Evolutionary conservation across 2,329 filamentous ascomycete species (phyloP).

Genomic region (Dactylellina haptotyla): DNA sequence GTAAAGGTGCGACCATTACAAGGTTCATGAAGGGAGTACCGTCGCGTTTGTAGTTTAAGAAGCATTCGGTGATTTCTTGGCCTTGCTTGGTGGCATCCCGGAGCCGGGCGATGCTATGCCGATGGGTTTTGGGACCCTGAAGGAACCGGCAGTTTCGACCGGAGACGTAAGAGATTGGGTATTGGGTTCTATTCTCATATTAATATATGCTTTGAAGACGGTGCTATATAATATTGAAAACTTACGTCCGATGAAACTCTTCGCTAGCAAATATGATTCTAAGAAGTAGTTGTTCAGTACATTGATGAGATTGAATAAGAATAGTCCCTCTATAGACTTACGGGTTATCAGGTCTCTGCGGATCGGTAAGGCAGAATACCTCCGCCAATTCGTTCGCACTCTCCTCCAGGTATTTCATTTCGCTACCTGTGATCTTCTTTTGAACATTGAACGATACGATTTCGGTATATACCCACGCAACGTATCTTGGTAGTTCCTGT

Average conservation of each 20-base stretch:
- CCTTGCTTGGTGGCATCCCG: constrained; percentile 71
- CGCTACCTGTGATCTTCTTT: constrained; percentile 73
- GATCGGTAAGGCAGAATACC: constrained; percentile 80
- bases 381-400: constrained; percentile 76
- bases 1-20: constrained; percentile 76
- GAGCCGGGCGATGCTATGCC: constrained; percentile 71
- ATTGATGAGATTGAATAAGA: constrained; percentile 80
- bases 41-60: constrained; percentile 80
- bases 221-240: constrained; percentile 71
- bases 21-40: constrained; percentile 81
- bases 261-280: constrained; percentile 43
- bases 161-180: constrained; percentile 76
- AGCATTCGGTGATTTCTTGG: constrained; percentile 77
- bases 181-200: constrained; percentile 71
- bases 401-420: constrained; percentile 69
- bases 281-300: constrained; percentile 61
- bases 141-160: constrained; percentile 82
- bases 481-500: constrained; percentile 77
- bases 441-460: constrained; percentile 73
- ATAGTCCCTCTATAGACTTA: not conserved
- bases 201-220: not conserved
- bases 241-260: constrained; percentile 40
- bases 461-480: constrained; percentile 74
- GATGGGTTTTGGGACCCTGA: constrained; percentile 77
- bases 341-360: constrained; percentile 75